Evolutionary conservation across 495 filamentous ascomycete species (phyloP).

Genomic region (Monascus purpureus): DNA sequence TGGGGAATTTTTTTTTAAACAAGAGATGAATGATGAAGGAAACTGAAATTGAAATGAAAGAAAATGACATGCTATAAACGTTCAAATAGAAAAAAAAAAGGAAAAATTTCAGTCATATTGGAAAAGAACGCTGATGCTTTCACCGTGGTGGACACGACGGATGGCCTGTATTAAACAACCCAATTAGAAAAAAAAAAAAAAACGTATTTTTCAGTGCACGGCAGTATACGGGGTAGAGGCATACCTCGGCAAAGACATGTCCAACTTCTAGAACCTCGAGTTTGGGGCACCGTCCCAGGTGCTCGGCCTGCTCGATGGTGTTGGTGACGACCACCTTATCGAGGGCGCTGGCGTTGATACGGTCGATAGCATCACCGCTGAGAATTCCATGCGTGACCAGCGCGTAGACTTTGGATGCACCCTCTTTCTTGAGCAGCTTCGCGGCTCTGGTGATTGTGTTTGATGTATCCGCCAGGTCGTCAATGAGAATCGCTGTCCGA

Average conservation of each 20-base stretch:
- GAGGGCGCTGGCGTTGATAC: slow-evolving; percentile 79
- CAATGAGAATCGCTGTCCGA: slow-evolving; percentile 76
- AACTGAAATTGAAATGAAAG: too few species aligned
- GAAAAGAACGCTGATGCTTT: slow-evolving; percentile 95
- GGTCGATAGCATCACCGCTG: slow-evolving; percentile 84
- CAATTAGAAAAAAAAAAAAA: not conserved
- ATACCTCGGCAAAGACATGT: slow-evolving; percentile 81
- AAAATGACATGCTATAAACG: too few species aligned
- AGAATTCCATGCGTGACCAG: slow-evolving; percentile 89
- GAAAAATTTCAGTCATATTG: slow-evolving; percentile 56
- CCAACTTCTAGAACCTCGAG: slow-evolving; percentile 87
- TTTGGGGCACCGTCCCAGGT: slow-evolving; percentile 62
- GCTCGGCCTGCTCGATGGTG: slow-evolving; percentile 77
- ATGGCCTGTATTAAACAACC: slow-evolving; percentile 55
- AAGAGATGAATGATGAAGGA: too few species aligned
- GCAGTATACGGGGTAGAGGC: slow-evolving; percentile 4
- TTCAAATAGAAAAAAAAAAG: too few species aligned
- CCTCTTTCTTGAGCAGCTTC: slow-evolving; percentile 91
- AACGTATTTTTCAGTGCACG: not conserved
- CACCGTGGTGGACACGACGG: slow-evolving; percentile 89
- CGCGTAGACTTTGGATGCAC: slow-evolving; percentile 76
- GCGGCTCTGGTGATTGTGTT: slow-evolving; percentile 95
- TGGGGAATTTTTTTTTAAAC: too few species aligned
- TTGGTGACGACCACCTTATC: slow-evolving; percentile 93
- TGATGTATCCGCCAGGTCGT: slow-evolving; percentile 89